Conservation (phyloP, 2,329 filamentous ascomycete genomes). For the Neonectria hederae region DNA sequence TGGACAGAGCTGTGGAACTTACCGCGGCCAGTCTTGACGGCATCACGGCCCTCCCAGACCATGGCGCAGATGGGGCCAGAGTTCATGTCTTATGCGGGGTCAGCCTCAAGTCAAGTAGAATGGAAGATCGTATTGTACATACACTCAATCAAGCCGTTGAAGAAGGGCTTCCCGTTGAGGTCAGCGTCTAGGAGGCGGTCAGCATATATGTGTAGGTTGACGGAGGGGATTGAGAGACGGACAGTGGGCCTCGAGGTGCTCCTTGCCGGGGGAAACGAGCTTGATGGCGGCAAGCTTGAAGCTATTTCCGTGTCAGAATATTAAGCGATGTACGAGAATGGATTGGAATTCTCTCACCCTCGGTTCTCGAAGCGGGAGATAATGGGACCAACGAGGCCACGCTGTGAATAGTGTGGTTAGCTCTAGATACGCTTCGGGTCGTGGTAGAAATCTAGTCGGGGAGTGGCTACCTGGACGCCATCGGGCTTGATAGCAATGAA, state of each 20-base stretch:
- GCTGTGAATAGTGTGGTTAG: slow-evolving; percentile 62
- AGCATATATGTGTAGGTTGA: slow-evolving; percentile 35
- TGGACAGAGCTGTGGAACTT: slow-evolving; percentile 50
- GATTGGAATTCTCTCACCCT: slow-evolving; percentile 65
- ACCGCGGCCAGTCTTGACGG: slow-evolving; percentile 97
- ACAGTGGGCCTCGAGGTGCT: slow-evolving; percentile 98
- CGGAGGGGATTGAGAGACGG: slow-evolving; percentile 44
- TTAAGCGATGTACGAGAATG: slow-evolving; percentile 24
- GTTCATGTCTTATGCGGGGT: slow-evolving; percentile 78
- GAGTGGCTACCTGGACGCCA: slow-evolving; percentile 86
- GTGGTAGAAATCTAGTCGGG: not conserved
- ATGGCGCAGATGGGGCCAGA: slow-evolving; percentile 98
- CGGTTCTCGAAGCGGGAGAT: slow-evolving; percentile 97
- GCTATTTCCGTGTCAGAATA: slow-evolving; percentile 56
- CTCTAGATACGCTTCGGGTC: not conserved
- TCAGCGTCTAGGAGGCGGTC: slow-evolving; percentile 72
- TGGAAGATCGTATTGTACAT: slow-evolving; percentile 50
- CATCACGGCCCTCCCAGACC: slow-evolving; percentile 99
- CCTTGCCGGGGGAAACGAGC: slow-evolving; percentile 87
- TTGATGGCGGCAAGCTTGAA: slow-evolving; percentile 99
- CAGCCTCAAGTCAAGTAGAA: slow-evolving; percentile 11
- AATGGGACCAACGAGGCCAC: slow-evolving; percentile 97
- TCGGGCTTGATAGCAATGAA: slow-evolving; percentile 99
- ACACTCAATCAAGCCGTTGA: slow-evolving; percentile 93
- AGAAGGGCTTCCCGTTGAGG: slow-evolving; percentile 95